Evolutionary conservation across 805 yeast genomes (phyloP).

Genomic region (Jamesozyma lodderae): DNA sequence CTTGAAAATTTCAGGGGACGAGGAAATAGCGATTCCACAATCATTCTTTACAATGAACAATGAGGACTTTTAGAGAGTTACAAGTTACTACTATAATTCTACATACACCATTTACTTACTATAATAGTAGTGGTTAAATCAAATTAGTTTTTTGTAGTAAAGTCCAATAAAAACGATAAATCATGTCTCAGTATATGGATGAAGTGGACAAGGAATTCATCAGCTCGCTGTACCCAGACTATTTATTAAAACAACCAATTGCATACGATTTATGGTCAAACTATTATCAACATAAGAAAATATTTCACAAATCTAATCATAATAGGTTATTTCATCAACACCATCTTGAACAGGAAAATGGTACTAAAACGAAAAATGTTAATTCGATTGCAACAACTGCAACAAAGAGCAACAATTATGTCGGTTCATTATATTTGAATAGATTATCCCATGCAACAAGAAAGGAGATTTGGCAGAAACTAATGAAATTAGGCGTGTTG

Average conservation of each 20-base stretch:
- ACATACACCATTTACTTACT: background rate
- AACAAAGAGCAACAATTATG: background rate
- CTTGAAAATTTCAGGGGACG: too few relatives aligned
- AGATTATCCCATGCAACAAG: slow-evolving; percentile 8
- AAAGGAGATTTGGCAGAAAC: slow-evolving; percentile 28
- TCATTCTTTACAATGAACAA: too few relatives aligned
- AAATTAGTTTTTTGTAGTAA: too few relatives aligned
- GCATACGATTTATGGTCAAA: slow-evolving; percentile 22
- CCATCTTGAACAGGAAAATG: too few relatives aligned
- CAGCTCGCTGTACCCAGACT: slow-evolving; percentile 23
- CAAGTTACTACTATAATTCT: too few relatives aligned
- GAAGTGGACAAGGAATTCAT: slow-evolving; percentile 22
- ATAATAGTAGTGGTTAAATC: too few relatives aligned
- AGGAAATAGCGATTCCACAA: too few relatives aligned
- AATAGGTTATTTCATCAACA: background rate
- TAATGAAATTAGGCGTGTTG: slow-evolving; percentile 25
- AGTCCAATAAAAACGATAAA: background rate
- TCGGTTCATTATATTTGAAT: background rate
- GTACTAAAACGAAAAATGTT: too few relatives aligned
- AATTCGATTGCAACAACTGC: background rate
- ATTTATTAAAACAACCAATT: slow-evolving; percentile 28
- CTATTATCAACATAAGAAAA: slow-evolving; percentile 21
- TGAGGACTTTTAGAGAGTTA: too few relatives aligned
- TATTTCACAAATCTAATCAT: slow-evolving; percentile 12
- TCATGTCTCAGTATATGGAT: slow-evolving; percentile 20